Evolutionary conservation across 345 rosid species (phyloP).

Genomic region (Eucalyptus globulus): DNA sequence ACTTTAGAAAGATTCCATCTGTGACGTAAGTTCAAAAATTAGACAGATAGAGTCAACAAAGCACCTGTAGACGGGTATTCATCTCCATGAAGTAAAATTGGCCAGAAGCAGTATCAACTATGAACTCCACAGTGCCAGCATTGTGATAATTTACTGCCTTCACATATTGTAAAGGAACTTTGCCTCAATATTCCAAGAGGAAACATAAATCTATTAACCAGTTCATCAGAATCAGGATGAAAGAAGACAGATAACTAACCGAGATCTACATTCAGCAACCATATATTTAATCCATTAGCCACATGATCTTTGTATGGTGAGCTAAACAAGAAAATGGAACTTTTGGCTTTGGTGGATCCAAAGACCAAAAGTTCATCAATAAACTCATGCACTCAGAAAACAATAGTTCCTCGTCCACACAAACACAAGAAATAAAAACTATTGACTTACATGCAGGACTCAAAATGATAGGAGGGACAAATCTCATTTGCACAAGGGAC

Average conservation of each 20-base stretch:
- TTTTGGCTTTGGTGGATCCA: background rate
- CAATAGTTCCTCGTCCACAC: background rate
- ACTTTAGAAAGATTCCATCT: too few relatives aligned
- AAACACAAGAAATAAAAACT: background rate
- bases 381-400: background rate
- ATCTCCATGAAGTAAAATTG: constrained; percentile 82
- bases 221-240: background rate
- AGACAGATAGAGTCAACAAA: too few relatives aligned
- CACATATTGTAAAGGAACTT: constrained; percentile 13
- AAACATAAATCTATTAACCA: background rate
- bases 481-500: background rate
- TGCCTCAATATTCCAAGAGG: constrained; percentile 4
- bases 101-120: constrained; percentile 68
- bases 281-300: background rate
- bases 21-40: too few relatives aligned
- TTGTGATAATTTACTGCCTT: constrained; percentile 93
- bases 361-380: background rate
- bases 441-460: background rate
- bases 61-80: too few relatives aligned
- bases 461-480: background rate
- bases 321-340: background rate
- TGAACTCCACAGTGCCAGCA: constrained; percentile 98
- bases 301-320: background rate
- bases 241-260: background rate
- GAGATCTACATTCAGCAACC: background rate